Base-by-base conservation (phyloP, 768 basidiomycete genomes). In the Strobilomyces dryophilus region DNA sequence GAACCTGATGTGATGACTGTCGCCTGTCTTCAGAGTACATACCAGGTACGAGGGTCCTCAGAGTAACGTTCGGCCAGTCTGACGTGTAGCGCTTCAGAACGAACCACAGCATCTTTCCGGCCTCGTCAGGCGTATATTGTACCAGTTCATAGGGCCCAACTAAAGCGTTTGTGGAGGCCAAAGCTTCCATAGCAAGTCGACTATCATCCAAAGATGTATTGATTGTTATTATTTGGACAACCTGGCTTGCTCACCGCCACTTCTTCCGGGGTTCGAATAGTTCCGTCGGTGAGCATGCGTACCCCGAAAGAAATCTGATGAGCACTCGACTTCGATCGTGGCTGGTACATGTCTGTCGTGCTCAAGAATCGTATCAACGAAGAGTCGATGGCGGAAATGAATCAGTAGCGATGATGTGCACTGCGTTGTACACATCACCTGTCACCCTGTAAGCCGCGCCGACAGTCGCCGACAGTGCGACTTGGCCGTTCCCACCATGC, bases 141-240 rank as follows among this genome's bases (percentile, higher is more conserved):
- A 92, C 66, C 92, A 95, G 63, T 90, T 94, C 55, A 83, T 95
- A 63, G 92, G 92, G 3, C 89, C 92, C 1, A 93, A 92, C 68
- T 92, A 55, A 35, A 15, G 17, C 36, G 15, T n/a, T 36, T 27
- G 24, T 36, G 26, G 34, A 51, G 31, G 31, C 21, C 26, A 40
- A 43, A 44, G 31, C 32, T 40, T 37, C 7, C 21, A 15, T 26
- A 18, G 26, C 52, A 24, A 31, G 20, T 21, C 6, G 29, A 55
- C 24, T 29, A 20, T 8, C n/a, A n/a, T n/a, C n/a, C n/a, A n/a
- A n/a, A n/a, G n/a, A n/a, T n/a, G n/a, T n/a, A n/a, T n/a, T n/a
- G n/a, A n/a, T 27, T 8, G 8, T 27, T 27, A 27, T 27, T 27
- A n/a, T n/a, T n/a, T n/a, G n/a, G n/a, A n/a, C n/a, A n/a, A n/a